Base-by-base conservation (phyloP, 202 grass and related monocot genomes). In the Setaria viridis region DNA sequence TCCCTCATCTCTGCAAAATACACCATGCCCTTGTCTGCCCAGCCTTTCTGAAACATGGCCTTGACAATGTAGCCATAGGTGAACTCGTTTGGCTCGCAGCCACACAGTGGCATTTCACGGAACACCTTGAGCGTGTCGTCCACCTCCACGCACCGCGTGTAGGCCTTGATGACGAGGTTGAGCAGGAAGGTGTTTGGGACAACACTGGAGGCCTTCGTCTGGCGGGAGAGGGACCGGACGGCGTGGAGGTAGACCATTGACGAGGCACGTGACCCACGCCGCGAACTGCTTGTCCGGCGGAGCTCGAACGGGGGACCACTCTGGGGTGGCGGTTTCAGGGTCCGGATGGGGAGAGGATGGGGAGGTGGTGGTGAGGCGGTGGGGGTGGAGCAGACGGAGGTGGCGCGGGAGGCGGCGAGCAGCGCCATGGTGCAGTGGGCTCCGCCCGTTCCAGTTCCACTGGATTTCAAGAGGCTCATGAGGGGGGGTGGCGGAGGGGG, bases 111-210 rank as follows among this genome's bases (percentile, higher is more conserved):
- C 25, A 25, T 25, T 25, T 25, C 25, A 25, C 25, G 25, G 25
- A 25, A 25, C 25, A 25, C 25, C 25, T 82, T 91, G 82, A 98
- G 87, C 3, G 95, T 93, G 59, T 94, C 95, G 17, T 95, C 95
- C 33, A 94, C 73, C 80, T 98, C 90, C 2, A 95, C 77, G 50
- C 95, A 98, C 12, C 84, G 84, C 5, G 87, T 82, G 15, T 85
- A 95, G 0, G 93, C 91, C 90, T 98, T 98, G 88, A 98, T 94
- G 86, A 98, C 91, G 4, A 92, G 90, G 85, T 94, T 98, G 74
- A 94, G 90, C 46, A 91, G 47, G 76, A 94, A 95, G 29, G 91
- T 88, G 67, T 98, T 93, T 16, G 93, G 95, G 57, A 98, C 86
- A 4, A 98, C 90, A 54, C 95, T 93, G 10, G 95, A 91, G 66